These are phyloP conservation scores for Fusarium anthophilum DNA, from an alignment of 2,329 filamentous ascomycete genomes.

Conservation along the genomic window DNA sequence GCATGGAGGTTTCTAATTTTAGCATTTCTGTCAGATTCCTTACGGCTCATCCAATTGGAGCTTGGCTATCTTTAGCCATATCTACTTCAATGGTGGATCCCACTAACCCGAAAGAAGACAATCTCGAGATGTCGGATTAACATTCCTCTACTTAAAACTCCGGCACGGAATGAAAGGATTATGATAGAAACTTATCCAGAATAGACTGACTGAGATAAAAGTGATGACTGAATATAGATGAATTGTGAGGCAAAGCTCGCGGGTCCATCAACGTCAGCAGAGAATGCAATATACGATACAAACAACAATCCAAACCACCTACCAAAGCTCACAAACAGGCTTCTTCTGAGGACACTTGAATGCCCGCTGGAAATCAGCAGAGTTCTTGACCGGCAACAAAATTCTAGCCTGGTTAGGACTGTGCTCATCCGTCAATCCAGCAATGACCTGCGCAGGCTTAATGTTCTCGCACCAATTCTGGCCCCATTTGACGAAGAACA, in stretches of 20 bases:
- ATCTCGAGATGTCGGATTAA: not conserved
- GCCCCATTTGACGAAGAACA: constrained; percentile 74
- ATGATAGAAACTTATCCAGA: not conserved
- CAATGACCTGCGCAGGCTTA: constrained; percentile 65
- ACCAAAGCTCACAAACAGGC: constrained; percentile 78
- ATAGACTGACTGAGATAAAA: not conserved
- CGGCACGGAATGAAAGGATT: no score
- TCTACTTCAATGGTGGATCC: not conserved
- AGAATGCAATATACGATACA: not conserved
- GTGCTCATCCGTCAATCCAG: constrained; percentile 70
- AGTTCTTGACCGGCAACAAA: constrained; percentile 73
- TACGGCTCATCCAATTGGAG: not conserved
- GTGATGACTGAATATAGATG: not conserved
- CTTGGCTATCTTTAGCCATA: not conserved
- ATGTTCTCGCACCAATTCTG: constrained; percentile 75
- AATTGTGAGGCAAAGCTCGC: rapidly evolving
- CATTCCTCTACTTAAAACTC: not conserved
- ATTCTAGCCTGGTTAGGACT: constrained; percentile 71
- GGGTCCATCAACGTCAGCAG: no score
- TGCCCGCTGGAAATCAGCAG: constrained; percentile 71
- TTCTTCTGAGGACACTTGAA: constrained; percentile 73
- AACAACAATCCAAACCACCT: not conserved
- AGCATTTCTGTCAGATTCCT: not conserved
- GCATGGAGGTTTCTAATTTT: not conserved
- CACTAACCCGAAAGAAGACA: not conserved